phyloP scores from a whole-genome alignment of 768 basidiomycete genomes.

The Pleurotus eryngii region DNA sequence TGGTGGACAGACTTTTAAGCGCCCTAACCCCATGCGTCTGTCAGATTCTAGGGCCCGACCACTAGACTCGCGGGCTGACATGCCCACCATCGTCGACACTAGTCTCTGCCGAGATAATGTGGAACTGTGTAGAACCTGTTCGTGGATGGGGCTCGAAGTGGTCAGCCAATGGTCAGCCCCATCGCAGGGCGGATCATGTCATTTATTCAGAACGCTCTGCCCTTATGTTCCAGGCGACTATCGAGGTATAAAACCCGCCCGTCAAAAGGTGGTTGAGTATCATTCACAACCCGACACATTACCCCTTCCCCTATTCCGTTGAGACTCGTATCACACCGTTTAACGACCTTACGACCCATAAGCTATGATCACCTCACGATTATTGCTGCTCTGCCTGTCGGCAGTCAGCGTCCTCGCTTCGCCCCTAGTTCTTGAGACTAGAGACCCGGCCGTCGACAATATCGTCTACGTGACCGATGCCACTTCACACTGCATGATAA shows the following conservation, averaged over 20 bases:
- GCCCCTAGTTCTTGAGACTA: neutral
- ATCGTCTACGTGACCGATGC: constrained; percentile 47
- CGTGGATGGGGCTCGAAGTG: too few relatives aligned
- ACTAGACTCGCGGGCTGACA: constrained; percentile 2
- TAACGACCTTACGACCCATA: neutral
- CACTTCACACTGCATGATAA: constrained; percentile 44
- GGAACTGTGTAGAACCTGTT: neutral
- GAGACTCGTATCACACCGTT: neutral
- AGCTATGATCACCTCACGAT: constrained; percentile 3
- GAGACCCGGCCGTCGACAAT: constrained; percentile 35
- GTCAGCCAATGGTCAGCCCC: neutral
- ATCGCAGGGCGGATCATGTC: neutral
- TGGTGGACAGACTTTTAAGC: neutral
- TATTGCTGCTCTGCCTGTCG: constrained; percentile 28
- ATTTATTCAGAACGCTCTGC: neutral
- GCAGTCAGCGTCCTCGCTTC: constrained; percentile 1
- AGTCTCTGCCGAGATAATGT: neutral
- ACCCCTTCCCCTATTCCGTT: neutral
- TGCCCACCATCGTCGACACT: neutral
- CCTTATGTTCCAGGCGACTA: neutral
- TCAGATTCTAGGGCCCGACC: neutral
- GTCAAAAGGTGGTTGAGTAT: neutral
- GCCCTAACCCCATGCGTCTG: neutral
- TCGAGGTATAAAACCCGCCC: neutral
- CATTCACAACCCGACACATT: neutral